Percentiles rank a stretch among this genome's conserved stretches.
phyloP scores from a whole-genome alignment of 208 protist species.

The Trypanosoma vivax region DNA sequence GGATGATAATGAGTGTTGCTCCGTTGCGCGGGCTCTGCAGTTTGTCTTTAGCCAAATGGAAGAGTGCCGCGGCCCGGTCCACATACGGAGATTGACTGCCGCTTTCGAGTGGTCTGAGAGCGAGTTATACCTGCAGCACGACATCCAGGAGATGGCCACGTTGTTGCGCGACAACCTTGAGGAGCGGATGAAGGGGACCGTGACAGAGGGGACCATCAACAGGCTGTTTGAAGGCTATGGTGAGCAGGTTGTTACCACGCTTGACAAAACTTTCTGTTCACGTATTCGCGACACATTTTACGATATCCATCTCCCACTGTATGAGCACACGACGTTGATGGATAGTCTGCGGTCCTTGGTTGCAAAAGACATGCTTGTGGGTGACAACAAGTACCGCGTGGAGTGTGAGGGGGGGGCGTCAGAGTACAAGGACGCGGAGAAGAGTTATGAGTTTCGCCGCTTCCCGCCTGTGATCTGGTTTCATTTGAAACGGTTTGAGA shows the following conservation, averaged over 20 bases:
- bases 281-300: constrained; percentile 74
- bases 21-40: constrained; percentile 66
- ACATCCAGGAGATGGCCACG: constrained; percentile 87
- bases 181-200: constrained; percentile 86
- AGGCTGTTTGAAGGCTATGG: constrained; percentile 77
- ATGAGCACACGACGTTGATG: constrained; percentile 44
- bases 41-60: constrained; percentile 86
- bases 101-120: constrained; percentile 86
- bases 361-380: constrained; percentile 73
- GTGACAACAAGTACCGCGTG: constrained; percentile 89
- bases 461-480: constrained; percentile 87
- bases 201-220: constrained; percentile 75
- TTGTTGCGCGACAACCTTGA: constrained; percentile 85
- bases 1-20: constrained; percentile 21
- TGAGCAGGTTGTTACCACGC: constrained; percentile 79
- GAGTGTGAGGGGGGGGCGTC: constrained; percentile 62
- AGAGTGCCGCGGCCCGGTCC: constrained; percentile 45
- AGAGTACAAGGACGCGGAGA: constrained; percentile 86
- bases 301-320: constrained; percentile 85
- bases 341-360: constrained; percentile 69
- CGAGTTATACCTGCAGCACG: constrained; percentile 85
- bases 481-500: constrained; percentile 90
- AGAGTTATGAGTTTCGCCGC: constrained; percentile 61
- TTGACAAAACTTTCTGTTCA: constrained; percentile 71
- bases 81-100: constrained; percentile 75